A percentile compares a stretch with the other conserved stretches of the same genome.
These are phyloP conservation scores for Camellia sinensis DNA, from an alignment of 148 eudicot genomes.

Conservation along the genomic window DNA sequence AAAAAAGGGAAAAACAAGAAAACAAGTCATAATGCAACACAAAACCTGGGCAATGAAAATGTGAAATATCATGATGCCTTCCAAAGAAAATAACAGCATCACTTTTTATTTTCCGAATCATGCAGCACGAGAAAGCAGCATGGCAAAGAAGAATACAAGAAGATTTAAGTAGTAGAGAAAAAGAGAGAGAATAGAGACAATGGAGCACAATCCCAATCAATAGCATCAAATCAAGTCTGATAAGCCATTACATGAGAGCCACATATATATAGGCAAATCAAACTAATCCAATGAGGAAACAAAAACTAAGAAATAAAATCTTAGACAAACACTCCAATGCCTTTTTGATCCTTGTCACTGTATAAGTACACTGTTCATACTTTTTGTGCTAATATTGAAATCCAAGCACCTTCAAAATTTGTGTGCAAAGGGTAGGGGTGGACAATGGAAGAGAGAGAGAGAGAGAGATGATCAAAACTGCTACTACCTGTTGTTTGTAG, in stretches of 20 bases:
- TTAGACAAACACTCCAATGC: too few relatives aligned
- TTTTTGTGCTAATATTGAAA: neutral
- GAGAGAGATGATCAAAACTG: slow-evolving; percentile 3
- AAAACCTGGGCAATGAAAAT: neutral
- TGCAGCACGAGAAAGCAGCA: too few relatives aligned
- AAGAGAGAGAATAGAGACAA: neutral
- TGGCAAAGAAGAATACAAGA: too few relatives aligned
- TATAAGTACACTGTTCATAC: neutral
- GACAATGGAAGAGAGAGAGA: neutral
- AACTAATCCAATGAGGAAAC: too few relatives aligned
- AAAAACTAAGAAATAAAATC: too few relatives aligned
- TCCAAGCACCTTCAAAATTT: neutral
- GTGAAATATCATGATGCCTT: neutral
- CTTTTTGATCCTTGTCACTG: too few relatives aligned
- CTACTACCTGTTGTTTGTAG: slow-evolving; percentile 84
- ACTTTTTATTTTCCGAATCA: neutral
- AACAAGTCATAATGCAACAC: neutral
- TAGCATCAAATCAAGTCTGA: too few relatives aligned
- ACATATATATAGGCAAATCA: too few relatives aligned
- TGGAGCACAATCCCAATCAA: too few relatives aligned
- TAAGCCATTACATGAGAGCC: too few relatives aligned
- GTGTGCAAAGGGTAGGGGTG: neutral
- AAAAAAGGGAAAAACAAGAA: neutral
- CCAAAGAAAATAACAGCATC: neutral
- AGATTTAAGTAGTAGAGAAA: neutral